phyloP scores from a whole-genome alignment of 331 rosid species.

The Telfairia occidentalis region DNA sequence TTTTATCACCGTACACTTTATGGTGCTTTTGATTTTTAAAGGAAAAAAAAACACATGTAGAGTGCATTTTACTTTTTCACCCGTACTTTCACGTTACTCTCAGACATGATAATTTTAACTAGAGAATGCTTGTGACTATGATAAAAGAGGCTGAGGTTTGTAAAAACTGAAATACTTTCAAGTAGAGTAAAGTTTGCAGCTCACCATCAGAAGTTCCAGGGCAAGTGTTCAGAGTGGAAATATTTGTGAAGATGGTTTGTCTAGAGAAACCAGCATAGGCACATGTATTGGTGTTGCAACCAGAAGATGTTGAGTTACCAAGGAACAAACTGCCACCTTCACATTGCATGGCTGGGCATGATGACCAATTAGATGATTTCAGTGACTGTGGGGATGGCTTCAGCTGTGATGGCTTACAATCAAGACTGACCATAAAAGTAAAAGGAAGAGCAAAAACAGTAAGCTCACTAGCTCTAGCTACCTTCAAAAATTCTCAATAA shows the following conservation, averaged over 20 bases:
- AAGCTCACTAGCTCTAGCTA: background rate
- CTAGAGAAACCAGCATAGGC: slow-evolving; percentile 47
- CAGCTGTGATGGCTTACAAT: slow-evolving; percentile 41
- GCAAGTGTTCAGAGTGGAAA: slow-evolving; percentile 30
- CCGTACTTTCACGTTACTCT: background rate
- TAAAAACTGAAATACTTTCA: background rate
- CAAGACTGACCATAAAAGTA: slow-evolving; percentile 25
- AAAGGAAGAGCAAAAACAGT: background rate
- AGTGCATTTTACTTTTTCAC: background rate
- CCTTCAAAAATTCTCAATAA: background rate
- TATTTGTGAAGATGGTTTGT: slow-evolving; percentile 22
- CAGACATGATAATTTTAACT: background rate
- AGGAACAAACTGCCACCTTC: slow-evolving; percentile 11
- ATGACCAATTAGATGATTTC: slow-evolving; percentile 25
- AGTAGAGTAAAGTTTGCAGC: background rate
- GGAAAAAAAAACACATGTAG: background rate
- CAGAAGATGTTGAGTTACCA: slow-evolving; percentile 27
- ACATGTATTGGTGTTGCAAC: slow-evolving; percentile 41
- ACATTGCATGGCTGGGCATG: slow-evolving; percentile 51
- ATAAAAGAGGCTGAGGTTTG: background rate
- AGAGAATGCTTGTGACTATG: background rate
- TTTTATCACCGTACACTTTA: background rate
- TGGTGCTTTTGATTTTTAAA: background rate
- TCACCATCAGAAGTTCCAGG: slow-evolving; percentile 25
- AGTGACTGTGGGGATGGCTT: slow-evolving; percentile 19